These are phyloP conservation scores for Aspergillus mulundensis DNA, from an alignment of 495 filamentous ascomycete genomes.

Conservation along the genomic window DNA sequence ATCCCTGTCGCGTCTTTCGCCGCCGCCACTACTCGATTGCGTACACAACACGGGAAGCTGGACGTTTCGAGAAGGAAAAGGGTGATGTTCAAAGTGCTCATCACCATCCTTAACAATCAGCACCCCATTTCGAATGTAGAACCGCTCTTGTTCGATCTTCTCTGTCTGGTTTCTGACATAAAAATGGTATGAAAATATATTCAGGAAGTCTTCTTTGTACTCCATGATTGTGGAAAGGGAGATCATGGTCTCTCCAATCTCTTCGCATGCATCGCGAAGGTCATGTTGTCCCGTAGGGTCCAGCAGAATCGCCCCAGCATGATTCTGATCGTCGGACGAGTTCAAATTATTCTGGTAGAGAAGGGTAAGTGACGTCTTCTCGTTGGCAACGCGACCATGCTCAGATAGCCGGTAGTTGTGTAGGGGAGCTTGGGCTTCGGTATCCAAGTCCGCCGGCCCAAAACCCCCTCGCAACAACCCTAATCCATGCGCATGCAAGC, in stretches of 20 bases:
- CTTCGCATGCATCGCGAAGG: constrained; percentile 34
- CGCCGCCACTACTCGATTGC: constrained; percentile 27
- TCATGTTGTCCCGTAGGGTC: constrained; percentile 27
- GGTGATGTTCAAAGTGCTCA: constrained; percentile 14
- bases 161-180: constrained; percentile 16
- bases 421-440: background rate
- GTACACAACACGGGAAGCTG: constrained; percentile 41
- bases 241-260: constrained; percentile 40
- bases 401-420: background rate
- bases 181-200: constrained; percentile 35
- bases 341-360: constrained; percentile 49
- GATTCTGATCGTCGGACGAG: constrained; percentile 40
- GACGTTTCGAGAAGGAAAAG: constrained; percentile 15
- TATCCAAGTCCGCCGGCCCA: background rate
- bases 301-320: constrained; percentile 41
- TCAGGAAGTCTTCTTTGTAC: constrained; percentile 32
- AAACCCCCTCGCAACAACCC: background rate
- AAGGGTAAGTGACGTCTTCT: constrained; percentile 36
- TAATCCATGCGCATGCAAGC: background rate
- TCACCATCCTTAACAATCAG: constrained; percentile 18
- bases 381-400: constrained; percentile 21
- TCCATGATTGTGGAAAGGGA: constrained; percentile 28
- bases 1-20: constrained; percentile 11
- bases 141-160: background rate
- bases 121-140: constrained; percentile 31